phyloP scores from a whole-genome alignment of 2,329 filamentous ascomycete genomes.

The Aciculosporium take region DNA sequence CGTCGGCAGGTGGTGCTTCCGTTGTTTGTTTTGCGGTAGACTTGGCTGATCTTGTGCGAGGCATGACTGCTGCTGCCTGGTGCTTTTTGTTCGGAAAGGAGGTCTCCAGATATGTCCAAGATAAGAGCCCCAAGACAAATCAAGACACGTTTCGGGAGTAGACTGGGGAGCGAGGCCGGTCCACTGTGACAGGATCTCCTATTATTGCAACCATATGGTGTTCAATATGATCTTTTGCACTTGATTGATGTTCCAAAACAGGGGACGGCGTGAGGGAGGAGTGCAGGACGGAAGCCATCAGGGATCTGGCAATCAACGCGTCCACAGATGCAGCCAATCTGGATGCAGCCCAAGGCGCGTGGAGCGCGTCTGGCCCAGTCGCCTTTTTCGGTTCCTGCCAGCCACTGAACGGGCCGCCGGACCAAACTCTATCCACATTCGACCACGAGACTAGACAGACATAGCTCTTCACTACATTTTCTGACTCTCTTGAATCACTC shows the following conservation, averaged over 20 bases:
- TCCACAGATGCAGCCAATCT: neutral
- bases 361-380: constrained; percentile 6
- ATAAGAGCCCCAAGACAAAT: neutral
- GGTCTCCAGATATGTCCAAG: neutral
- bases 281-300: neutral
- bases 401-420: neutral
- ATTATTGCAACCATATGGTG: no score
- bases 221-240: no score
- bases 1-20: constrained; percentile 16
- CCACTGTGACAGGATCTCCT: no score
- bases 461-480: neutral
- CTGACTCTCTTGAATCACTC: neutral
- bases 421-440: no score
- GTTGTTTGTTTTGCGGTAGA: constrained; percentile 11
- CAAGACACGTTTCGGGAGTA: no score
- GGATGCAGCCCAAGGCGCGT: constrained; percentile 6
- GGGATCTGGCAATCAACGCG: constrained; percentile 2
- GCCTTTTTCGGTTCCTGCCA: neutral
- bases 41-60: constrained; percentile 34
- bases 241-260: no score
- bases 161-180: no score
- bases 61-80: constrained; percentile 23
- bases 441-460: neutral
- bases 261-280: neutral
- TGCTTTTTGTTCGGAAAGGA: neutral